A percentile compares a stretch with the other conserved stretches of the same genome.
These are phyloP conservation scores for Leccinum imitatum DNA, from an alignment of 768 basidiomycete species.

Conservation along the genomic window DNA sequence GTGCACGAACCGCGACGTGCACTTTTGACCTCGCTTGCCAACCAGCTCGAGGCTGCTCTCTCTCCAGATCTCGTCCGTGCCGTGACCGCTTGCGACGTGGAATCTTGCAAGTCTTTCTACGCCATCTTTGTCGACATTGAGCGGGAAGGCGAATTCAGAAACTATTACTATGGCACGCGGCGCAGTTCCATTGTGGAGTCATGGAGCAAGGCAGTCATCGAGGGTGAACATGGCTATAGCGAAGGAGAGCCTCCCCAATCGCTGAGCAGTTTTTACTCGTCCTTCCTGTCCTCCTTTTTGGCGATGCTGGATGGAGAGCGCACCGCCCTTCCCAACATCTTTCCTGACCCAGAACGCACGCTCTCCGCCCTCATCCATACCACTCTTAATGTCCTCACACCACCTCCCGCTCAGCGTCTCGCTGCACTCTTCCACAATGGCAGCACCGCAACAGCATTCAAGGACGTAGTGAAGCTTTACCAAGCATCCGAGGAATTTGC, in stretches of 20 bases:
- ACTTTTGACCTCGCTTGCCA: slow-evolving; percentile 89
- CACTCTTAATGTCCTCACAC: slow-evolving; percentile 74
- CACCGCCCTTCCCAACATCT: slow-evolving; percentile 75
- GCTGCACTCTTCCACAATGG: slow-evolving; percentile 65
- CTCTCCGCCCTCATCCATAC: slow-evolving; percentile 83
- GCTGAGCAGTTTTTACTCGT: slow-evolving; percentile 68
- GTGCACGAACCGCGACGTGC: slow-evolving; percentile 77
- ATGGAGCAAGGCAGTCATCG: slow-evolving; percentile 65
- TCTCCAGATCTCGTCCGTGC: slow-evolving; percentile 89
- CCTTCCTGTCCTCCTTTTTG: slow-evolving; percentile 73
- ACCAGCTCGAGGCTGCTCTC: slow-evolving; percentile 90
- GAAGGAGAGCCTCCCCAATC: slow-evolving; percentile 37
- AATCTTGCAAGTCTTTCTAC: slow-evolving; percentile 75
- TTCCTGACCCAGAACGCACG: slow-evolving; percentile 77
- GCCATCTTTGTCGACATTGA: slow-evolving; percentile 89
- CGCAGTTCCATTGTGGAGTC: slow-evolving; percentile 58
- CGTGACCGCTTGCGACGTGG: slow-evolving; percentile 75
- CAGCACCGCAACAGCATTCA: slow-evolving; percentile 55
- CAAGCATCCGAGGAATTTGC: slow-evolving; percentile 85
- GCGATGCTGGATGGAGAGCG: slow-evolving; percentile 69
- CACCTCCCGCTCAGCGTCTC: slow-evolving; percentile 79
- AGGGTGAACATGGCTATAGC: slow-evolving; percentile 19
- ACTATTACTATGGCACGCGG: slow-evolving; percentile 90
- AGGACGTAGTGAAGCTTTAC: slow-evolving; percentile 69
- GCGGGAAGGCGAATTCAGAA: slow-evolving; percentile 87